Evolutionary conservation across 768 basidiomycete species (phyloP), one percentile per base, ranked within the genome.

Genomic region (Boletus bicolor): DNA sequence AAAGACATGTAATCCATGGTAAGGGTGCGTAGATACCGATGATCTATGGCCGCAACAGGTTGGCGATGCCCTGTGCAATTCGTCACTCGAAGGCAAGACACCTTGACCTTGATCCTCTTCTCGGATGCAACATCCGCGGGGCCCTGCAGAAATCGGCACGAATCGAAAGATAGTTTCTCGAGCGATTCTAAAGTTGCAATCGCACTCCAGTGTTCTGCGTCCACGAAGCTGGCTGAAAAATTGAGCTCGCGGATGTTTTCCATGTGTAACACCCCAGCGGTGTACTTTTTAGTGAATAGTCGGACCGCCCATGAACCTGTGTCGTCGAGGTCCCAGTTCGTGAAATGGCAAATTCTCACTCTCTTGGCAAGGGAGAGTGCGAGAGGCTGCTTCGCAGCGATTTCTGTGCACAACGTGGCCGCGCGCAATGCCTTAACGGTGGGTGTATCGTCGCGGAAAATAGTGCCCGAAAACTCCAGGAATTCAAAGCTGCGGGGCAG

Each of bases 401-500:
- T 53, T 4, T 61, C 68, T 28, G 67, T 50, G 49, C 70, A 77
- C 48, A 73, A 68, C 7, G 5, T 24, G 0, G 9, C 35, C 34
- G 5, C 53, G 44, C 44, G 62, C 3, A 55, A 48, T 3, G 49
- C 17, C 11, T 37, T 47, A 24, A 24, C 21, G 21, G n/a, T 7
- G 1, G 38, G 21, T 14, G 30, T 21, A 34, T 47, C 21, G n/a
- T 54, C 21, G 58, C 63, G 1, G 56, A 34, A 57, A 12, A 75
- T 62, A 19, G 56, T 41, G 4, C 66, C 57, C 17, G 44, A 53
- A 43, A 64, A 55, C 5, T 58, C 38, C 15, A 80, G n/a, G 4
- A 60, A 62, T 28, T 72, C 65, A 57, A 76, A 80, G 5, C 79
- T 62, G 30, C 74, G 75, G 0, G 78, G 75, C 11, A 76, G 60